These are phyloP conservation scores for Cylindrotheca closterium DNA, from an alignment of 108 stramenopile species.

Conservation along the genomic window DNA sequence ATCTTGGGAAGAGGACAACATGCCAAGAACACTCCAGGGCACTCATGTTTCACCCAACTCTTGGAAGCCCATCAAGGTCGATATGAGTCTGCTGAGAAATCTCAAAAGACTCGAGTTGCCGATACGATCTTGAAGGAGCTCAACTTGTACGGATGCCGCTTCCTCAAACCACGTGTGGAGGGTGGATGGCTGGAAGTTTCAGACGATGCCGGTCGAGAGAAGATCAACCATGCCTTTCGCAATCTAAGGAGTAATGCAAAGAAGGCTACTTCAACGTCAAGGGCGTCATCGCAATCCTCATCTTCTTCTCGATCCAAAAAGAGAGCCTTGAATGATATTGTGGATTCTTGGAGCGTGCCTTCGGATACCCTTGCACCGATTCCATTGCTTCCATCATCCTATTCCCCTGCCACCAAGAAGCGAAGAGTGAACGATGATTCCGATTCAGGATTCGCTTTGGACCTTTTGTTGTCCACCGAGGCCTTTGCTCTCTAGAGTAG, in stretches of 20 bases:
- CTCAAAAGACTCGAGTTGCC: background rate
- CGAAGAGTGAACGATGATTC: too few species aligned
- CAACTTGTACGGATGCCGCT: background rate
- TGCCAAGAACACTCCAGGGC: slow-evolving; percentile 22
- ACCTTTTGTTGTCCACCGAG: too few species aligned
- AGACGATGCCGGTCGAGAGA: background rate
- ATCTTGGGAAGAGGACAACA: slow-evolving; percentile 27
- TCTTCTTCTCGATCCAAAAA: too few species aligned
- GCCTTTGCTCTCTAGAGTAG: too few species aligned
- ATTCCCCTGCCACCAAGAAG: too few species aligned
- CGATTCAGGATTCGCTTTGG: too few species aligned
- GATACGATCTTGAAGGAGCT: background rate
- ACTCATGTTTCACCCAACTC: slow-evolving; percentile 3
- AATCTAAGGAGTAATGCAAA: background rate
- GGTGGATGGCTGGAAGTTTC: background rate
- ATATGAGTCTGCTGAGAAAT: slow-evolving; percentile 10
- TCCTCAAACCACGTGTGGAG: background rate
- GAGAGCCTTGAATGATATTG: too few species aligned
- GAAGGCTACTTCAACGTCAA: too few species aligned
- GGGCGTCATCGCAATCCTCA: too few species aligned
- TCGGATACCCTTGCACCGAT: too few species aligned
- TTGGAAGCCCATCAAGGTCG: slow-evolving; percentile 6
- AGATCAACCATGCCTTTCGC: background rate
- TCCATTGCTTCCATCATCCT: too few species aligned
- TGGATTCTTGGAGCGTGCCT: too few species aligned